phyloP scores from a whole-genome alignment of 768 basidiomycete genomes.

The Auricularia sp. region DNA sequence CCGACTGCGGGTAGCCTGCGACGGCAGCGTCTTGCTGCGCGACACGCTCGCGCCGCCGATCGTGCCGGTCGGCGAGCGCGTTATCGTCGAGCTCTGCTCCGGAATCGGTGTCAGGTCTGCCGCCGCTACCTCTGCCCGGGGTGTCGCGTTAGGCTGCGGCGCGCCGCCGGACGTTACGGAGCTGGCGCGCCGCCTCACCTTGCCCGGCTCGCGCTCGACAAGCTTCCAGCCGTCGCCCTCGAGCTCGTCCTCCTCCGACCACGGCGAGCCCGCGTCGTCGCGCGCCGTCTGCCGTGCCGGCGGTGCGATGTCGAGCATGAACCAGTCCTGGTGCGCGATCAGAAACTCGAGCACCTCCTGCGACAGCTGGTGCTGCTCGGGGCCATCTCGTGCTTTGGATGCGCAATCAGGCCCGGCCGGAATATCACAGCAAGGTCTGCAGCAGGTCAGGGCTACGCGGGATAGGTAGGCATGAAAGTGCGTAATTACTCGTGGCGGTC shows the following conservation, averaged over 20 bases:
- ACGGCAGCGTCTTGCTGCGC: background rate
- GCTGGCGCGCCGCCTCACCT: background rate
- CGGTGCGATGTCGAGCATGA: constrained; percentile 78
- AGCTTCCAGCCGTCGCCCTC: constrained; percentile 9
- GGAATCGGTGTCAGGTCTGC: background rate
- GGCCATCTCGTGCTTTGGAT: constrained; percentile 76
- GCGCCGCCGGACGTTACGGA: background rate
- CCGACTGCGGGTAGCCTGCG: background rate
- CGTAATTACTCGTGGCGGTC: constrained; percentile 77
- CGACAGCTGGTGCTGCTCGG: constrained; percentile 79
- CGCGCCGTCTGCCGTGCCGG: constrained; percentile 31
- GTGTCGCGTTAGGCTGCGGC: background rate
- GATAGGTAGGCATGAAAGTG: background rate
- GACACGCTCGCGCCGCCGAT: background rate
- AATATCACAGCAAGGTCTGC: constrained; percentile 95
- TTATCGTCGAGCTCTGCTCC: background rate
- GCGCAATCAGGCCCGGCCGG: constrained; percentile 87
- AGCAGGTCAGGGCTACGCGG: background rate
- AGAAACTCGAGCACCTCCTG: constrained; percentile 91
- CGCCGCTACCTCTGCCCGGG: background rate
- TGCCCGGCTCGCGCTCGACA: constrained; percentile 5
- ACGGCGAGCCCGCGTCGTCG: constrained; percentile 1
- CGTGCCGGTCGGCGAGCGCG: background rate
- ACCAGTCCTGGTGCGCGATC: constrained; percentile 93
- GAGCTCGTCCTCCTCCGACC: constrained; percentile 6